Conservation (phyloP, 2,329 filamentous ascomycete genomes). For the Colletotrichum tropicicola region DNA sequence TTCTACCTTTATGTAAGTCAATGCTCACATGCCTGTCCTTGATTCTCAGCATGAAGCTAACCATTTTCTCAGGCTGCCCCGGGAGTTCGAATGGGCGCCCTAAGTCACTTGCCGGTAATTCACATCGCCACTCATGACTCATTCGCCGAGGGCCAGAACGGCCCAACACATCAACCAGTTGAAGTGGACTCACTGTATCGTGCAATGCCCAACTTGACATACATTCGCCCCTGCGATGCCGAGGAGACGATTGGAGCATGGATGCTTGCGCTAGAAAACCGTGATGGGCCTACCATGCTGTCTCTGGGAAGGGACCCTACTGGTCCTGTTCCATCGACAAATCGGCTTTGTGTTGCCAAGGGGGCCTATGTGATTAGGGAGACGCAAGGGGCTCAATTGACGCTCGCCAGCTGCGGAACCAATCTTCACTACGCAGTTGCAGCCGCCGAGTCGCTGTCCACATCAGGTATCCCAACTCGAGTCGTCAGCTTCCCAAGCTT, state of each 20-base stretch:
- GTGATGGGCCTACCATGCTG: slow-evolving; percentile 38
- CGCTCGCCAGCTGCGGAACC: slow-evolving; percentile 8
- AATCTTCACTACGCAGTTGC: slow-evolving; percentile 49
- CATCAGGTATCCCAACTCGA: neutral
- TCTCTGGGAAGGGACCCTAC: slow-evolving; percentile 46
- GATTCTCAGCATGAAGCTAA: no score
- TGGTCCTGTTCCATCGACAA: slow-evolving; percentile 37
- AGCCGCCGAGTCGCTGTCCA: slow-evolving; percentile 35
- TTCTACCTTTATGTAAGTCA: slow-evolving; percentile 52
- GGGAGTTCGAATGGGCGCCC: slow-evolving; percentile 61
- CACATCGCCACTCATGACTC: slow-evolving; percentile 64
- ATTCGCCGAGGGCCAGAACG: slow-evolving; percentile 63
- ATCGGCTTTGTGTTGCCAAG: slow-evolving; percentile 37
- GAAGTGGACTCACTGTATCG: slow-evolving; percentile 60
- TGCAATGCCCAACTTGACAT: slow-evolving; percentile 63
- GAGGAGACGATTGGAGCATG: slow-evolving; percentile 61
- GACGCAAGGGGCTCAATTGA: slow-evolving; percentile 33
- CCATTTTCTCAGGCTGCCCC: slow-evolving; percentile 49
- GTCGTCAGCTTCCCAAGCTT: slow-evolving; percentile 26
- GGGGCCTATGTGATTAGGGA: slow-evolving; percentile 42
- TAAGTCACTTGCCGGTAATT: slow-evolving; percentile 58
- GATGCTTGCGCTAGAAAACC: slow-evolving; percentile 28
- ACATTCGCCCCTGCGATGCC: slow-evolving; percentile 61
- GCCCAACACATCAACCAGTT: slow-evolving; percentile 65
- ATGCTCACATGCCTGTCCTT: no score